A percentile compares a stretch with the other conserved stretches of the same genome.
These are phyloP conservation scores for Talaromyces ruber DNA, from an alignment of 495 filamentous ascomycete species.

Conservation along the genomic window DNA sequence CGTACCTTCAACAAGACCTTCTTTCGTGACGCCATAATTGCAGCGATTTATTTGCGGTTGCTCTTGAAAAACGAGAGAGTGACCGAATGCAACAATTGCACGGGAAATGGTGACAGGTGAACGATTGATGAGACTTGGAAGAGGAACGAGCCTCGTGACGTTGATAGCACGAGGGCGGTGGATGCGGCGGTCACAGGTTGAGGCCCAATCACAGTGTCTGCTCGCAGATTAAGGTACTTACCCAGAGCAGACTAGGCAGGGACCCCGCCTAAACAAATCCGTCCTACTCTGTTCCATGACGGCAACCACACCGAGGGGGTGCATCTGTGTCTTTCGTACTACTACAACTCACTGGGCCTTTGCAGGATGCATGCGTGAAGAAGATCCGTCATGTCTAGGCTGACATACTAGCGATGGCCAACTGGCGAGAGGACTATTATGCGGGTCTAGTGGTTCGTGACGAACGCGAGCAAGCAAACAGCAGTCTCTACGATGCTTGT, in stretches of 20 bases:
- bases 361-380: not conserved
- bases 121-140: slow-evolving; percentile 11
- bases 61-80: slow-evolving; percentile 5
- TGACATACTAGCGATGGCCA: slow-evolving; percentile 25
- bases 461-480: slow-evolving; percentile 46
- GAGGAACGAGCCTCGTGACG: slow-evolving; percentile 6
- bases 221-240: not conserved
- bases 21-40: slow-evolving; percentile 81
- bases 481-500: slow-evolving; percentile 51
- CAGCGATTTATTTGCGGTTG: slow-evolving; percentile 5
- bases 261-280: not conserved
- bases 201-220: not conserved
- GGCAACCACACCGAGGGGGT: not conserved
- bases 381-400: not conserved
- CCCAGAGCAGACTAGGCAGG: not conserved
- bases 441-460: slow-evolving; percentile 47
- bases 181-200: slow-evolving; percentile 1
- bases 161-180: slow-evolving; percentile 8
- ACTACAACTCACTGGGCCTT: not conserved
- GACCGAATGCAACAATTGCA: not conserved
- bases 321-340: not conserved
- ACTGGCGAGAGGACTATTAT: slow-evolving; percentile 52
- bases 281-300: not conserved
- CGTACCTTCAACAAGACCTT: slow-evolving; percentile 93
- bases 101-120: not conserved